Evolutionary conservation across 345 rosid genomes (phyloP), one percentile per base, ranked within the genome.

Genomic region (Salix koriyanagi): DNA sequence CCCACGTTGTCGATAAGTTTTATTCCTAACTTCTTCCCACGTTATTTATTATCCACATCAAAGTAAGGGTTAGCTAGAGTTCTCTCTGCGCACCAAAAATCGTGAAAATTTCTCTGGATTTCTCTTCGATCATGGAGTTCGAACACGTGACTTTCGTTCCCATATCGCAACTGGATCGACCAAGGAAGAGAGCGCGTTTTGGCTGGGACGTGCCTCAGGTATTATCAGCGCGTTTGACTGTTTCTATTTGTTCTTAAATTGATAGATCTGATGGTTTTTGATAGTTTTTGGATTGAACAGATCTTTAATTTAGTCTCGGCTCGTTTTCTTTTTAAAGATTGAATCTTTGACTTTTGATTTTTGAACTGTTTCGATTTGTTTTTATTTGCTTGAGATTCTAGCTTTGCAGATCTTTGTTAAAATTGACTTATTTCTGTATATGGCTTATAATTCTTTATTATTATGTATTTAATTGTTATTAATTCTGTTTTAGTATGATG

Each of bases 171-270:
- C 84, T 92, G 71, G 97, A 92, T 81, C 92, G 89, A 25, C 98
- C 98, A 11, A 81, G 98, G 70, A 93, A 93, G 88, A 86, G 97
- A 78, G 90, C 89, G 62, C 98, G 98, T 77, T 78, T 94, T 73
- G 98, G 98, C 67, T 92, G 98, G 98, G 98, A 94, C 69, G 94
- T 91, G 4, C 90, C 92, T 72, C 81, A 84, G 76, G 74, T 86
- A 3, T 88, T 90, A 90, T 74, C 54, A 10, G 13, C 19, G 12
- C 19, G 73, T 76, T 36, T 15, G 4, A 10, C 26, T 78, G 50
- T 26, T 41, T 44, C 75, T 65, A 61, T 9, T 13, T n/a, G 48
- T 69, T 61, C 16, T 23, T 8, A 16, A 80, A 0, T 28, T 23
- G 73, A 21, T n/a, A 11, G 79, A 71, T 80, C 79, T 73, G 73